Evolutionary conservation across 306 rosid species (phyloP).

Genomic region (Delonix regia): DNA sequence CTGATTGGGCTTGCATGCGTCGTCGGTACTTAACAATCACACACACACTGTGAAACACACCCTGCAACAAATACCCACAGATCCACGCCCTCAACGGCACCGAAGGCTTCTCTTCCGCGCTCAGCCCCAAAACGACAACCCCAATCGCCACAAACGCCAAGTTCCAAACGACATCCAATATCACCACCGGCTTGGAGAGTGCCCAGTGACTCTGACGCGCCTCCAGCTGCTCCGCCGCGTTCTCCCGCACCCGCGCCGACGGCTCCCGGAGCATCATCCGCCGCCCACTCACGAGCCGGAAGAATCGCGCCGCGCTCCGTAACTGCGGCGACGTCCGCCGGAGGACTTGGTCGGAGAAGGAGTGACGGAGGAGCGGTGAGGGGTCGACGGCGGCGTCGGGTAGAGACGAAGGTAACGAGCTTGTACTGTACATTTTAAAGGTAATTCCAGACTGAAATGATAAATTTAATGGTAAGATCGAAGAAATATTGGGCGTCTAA

Average conservation of each 20-base stretch:
- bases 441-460: neutral
- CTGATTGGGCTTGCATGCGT: slow-evolving; percentile 29
- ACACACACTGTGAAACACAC: slow-evolving; percentile 59
- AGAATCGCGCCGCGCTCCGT: slow-evolving; percentile 55
- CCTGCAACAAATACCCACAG: slow-evolving; percentile 63
- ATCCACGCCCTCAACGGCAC: slow-evolving; percentile 86
- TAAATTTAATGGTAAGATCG: neutral
- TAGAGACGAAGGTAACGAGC: slow-evolving; percentile 35
- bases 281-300: slow-evolving; percentile 69
- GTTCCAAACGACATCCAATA: slow-evolving; percentile 74
- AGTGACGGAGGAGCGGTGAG: slow-evolving; percentile 58
- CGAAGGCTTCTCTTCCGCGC: slow-evolving; percentile 61
- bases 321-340: slow-evolving; percentile 50
- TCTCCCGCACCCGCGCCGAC: slow-evolving; percentile 75
- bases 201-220: slow-evolving; percentile 83
- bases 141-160: slow-evolving; percentile 57
- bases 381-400: slow-evolving; percentile 49
- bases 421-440: slow-evolving; percentile 49
- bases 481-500: neutral
- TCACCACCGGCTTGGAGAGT: slow-evolving; percentile 66
- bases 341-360: slow-evolving; percentile 46
- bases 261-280: slow-evolving; percentile 81
- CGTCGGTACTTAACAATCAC: slow-evolving; percentile 57
- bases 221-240: slow-evolving; percentile 85
- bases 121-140: slow-evolving; percentile 48